Evolutionary conservation across 345 rosid genomes (phyloP).

Genomic region (Melaleuca quinquenervia): DNA sequence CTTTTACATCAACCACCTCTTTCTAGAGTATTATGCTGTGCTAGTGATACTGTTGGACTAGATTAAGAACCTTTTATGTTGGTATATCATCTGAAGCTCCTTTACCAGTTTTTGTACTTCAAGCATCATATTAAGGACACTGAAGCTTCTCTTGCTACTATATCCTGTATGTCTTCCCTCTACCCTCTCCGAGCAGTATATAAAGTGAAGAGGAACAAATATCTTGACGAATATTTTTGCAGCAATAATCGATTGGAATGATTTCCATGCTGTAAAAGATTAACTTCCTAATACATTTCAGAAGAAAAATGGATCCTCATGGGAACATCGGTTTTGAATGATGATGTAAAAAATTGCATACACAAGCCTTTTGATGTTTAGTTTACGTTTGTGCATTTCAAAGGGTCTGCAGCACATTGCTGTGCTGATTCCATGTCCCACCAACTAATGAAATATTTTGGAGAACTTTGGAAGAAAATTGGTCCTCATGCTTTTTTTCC

Average conservation of each 20-base stretch:
- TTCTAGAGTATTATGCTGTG: background rate
- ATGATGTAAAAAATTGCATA: background rate
- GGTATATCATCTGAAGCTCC: background rate
- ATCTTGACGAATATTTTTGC: background rate
- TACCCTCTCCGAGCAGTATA: no score
- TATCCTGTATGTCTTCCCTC: no score
- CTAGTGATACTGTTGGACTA: background rate
- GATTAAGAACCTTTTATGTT: background rate
- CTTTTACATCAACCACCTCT: background rate
- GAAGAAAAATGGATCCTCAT: no score
- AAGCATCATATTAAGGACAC: background rate
- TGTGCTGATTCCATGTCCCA: background rate
- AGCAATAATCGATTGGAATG: background rate
- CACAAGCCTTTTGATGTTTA: background rate
- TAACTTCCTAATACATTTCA: background rate
- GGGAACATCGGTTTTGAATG: background rate
- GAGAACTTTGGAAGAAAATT: background rate
- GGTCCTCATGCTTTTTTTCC: background rate
- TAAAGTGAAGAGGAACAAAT: background rate
- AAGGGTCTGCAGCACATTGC: background rate
- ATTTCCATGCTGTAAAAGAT: background rate
- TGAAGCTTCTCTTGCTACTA: no score
- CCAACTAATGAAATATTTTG: background rate
- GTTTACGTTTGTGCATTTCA: background rate
- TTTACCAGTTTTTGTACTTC: background rate